phyloP scores from a whole-genome alignment of 2,329 filamentous ascomycete species.

The Zymoseptoria brevis region DNA sequence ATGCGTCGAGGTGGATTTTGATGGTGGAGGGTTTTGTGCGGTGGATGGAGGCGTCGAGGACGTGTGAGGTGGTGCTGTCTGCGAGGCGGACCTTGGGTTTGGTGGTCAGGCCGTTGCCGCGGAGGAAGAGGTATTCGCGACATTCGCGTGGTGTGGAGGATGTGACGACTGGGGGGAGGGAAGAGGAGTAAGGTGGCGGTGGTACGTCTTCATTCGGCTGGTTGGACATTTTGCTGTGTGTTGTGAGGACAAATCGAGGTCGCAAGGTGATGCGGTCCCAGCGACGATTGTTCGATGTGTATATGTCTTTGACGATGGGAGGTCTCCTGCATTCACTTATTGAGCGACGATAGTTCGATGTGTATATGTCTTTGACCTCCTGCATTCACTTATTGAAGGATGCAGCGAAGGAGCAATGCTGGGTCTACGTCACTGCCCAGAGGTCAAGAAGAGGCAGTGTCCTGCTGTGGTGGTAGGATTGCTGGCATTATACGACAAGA shows the following conservation, averaged over 20 bases:
- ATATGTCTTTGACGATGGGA: background rate
- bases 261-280: too few species aligned
- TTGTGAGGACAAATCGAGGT: too few species aligned
- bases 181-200: background rate
- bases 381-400: background rate
- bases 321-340: background rate
- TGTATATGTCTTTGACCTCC: background rate
- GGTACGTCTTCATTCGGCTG: background rate
- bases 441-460: background rate
- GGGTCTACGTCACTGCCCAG: background rate
- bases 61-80: background rate
- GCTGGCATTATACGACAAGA: background rate
- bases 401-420: too few species aligned
- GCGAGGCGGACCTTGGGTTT: background rate
- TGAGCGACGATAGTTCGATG: background rate
- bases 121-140: conserved; percentile 4
- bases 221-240: background rate
- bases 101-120: conserved; percentile 3
- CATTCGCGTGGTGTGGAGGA: background rate
- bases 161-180: background rate
- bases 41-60: conserved; percentile 3
- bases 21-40: conserved; percentile 4
- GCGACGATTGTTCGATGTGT: background rate
- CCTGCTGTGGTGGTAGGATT: background rate
- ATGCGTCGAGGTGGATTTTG: background rate